Evolutionary conservation across 2,329 filamentous ascomycete species (phyloP).

Genomic region (Trichoderma sp.): DNA sequence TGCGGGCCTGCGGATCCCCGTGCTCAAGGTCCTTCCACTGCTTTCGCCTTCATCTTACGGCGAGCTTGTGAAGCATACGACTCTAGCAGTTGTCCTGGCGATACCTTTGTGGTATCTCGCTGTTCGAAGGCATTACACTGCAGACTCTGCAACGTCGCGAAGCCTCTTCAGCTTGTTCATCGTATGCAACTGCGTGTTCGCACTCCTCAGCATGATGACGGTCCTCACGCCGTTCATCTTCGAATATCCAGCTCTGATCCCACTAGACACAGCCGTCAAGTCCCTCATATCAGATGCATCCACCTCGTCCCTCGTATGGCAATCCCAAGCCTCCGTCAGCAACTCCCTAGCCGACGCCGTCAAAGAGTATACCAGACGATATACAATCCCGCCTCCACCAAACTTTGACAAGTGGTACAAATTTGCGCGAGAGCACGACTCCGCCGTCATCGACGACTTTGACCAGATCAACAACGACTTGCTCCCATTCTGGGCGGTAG

Average conservation of each 20-base stretch:
- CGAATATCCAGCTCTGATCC: not conserved
- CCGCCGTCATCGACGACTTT: constrained; percentile 74
- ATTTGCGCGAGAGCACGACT: constrained; percentile 63
- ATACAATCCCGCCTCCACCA: constrained; percentile 69
- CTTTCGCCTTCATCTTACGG: constrained; percentile 9
- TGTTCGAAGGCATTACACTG: not conserved
- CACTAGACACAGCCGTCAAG: constrained; percentile 28
- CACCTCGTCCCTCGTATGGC: constrained; percentile 29
- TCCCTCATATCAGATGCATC: constrained; percentile 29
- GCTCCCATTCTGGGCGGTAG: constrained; percentile 75
- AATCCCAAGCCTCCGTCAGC: constrained; percentile 32
- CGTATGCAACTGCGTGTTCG: constrained; percentile 25
- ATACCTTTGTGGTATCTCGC: constrained; percentile 25
- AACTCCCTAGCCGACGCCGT: constrained; percentile 40
- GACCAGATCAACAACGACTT: constrained; percentile 72
- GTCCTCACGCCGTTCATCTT: constrained; percentile 23
- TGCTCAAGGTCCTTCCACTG: not conserved
- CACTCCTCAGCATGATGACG: constrained; percentile 13
- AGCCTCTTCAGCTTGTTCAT: constrained; percentile 29
- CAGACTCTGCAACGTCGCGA: not conserved
- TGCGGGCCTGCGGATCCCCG: constrained; percentile 25
- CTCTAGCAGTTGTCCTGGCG: not conserved
- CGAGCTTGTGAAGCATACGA: not conserved
- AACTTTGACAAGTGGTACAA: constrained; percentile 81
- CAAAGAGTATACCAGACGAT: constrained; percentile 47